Evolutionary conservation across 331 rosid species (phyloP), one percentile per base, ranked within the genome.

Genomic region (Stylosanthes scabra): DNA sequence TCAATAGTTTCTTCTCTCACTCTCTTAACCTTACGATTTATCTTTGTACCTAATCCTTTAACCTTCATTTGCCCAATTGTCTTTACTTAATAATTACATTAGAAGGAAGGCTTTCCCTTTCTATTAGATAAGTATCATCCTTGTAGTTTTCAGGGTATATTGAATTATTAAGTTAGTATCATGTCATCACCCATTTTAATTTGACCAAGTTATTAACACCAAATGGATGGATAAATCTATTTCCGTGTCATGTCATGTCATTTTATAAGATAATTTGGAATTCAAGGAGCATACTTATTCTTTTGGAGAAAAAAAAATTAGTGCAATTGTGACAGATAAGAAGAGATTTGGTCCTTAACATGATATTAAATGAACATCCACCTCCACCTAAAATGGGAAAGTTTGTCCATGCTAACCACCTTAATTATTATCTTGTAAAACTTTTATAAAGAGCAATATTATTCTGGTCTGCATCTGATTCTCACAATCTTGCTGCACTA

Each of bases 91-190:
- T 20, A 20, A 20, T 29, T 13, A 3, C n/a, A 50, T 49, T 55
- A 40, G 31, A 50, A 75, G 74, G 27, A 68, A 72, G 40, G 59
- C 14, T 20, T 15, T 25, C 15, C 44, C 41, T 63, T 45, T 78
- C 28, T 46, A 16, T 39, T 2, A 63, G 14, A 27, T 27, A 11
- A 46, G 47, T 56, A 10, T 41, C 58, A 42, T 41, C 57, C 56
- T 20, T 37, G 55, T 14, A 47, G 44, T 70, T 16, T 55, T 69
- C 6, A 49, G 28, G 56, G 8, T 63, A 45, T 46, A 50, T 10
- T 62, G 55, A 70, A 65, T 46, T 25, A 51, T 72, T 5, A 60
- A 29, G 64, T 73, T 46, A 52, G 42, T 67, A 46, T 49, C 69
- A 67, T 67, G 25, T 11, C 6, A 12, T 20, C 25, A 20, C 25